These are phyloP conservation scores for Beauveria sp. DNA, from an alignment of 2,329 filamentous ascomycete species.

Conservation along the genomic window DNA sequence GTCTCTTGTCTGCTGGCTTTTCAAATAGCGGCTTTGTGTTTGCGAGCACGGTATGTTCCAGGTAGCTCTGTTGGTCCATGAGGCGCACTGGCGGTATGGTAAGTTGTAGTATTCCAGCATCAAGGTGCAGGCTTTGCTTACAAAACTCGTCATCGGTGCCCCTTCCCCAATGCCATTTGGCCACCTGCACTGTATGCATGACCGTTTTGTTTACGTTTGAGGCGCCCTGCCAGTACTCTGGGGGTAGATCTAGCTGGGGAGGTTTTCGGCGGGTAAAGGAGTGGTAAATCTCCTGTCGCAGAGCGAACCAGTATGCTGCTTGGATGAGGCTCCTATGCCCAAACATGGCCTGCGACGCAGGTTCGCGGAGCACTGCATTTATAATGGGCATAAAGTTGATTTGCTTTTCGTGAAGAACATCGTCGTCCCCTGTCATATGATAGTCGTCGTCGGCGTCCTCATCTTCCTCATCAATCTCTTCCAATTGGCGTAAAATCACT, in stretches of 20 bases:
- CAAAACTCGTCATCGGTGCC: slow-evolving; percentile 29
- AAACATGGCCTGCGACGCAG: slow-evolving; percentile 29
- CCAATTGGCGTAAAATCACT: slow-evolving; percentile 32
- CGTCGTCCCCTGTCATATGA: slow-evolving; percentile 3
- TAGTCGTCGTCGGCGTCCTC: slow-evolving; percentile 3
- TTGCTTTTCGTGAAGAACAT: slow-evolving; percentile 15
- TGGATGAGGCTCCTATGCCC: slow-evolving; percentile 28
- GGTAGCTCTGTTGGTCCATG: slow-evolving; percentile 26
- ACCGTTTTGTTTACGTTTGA: slow-evolving; percentile 32
- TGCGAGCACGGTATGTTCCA: slow-evolving; percentile 25
- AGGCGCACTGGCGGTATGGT: slow-evolving; percentile 22
- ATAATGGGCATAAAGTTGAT: slow-evolving; percentile 34
- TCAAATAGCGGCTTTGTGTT: slow-evolving; percentile 28
- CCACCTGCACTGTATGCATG: slow-evolving; percentile 32
- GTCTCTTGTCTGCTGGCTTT: slow-evolving; percentile 25
- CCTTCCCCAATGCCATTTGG: slow-evolving; percentile 33
- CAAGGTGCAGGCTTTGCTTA: slow-evolving; percentile 16
- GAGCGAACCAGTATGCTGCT: slow-evolving; percentile 34
- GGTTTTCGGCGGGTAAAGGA: slow-evolving; percentile 31
- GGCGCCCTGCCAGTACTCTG: slow-evolving; percentile 26
- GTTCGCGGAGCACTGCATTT: slow-evolving; percentile 30
- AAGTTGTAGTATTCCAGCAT: not conserved
- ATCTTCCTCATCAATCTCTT: slow-evolving; percentile 33
- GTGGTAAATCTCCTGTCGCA: slow-evolving; percentile 33
- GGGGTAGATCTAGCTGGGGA: slow-evolving; percentile 28